Conservation (phyloP, 2,329 filamentous ascomycete species). For the Rhinocladiella similis region DNA sequence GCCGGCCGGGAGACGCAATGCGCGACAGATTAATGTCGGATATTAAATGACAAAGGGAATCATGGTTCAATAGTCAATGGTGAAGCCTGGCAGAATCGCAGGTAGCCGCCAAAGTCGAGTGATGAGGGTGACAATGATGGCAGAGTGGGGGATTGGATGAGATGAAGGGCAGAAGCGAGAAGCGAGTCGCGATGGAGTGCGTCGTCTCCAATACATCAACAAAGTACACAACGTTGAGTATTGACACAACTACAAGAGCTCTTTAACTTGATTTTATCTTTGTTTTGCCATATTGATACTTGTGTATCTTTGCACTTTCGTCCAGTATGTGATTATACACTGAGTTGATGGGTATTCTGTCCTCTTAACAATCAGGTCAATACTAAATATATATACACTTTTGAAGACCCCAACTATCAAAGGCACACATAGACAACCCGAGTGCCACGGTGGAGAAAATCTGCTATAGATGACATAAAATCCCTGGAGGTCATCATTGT, state of each 20-base stretch:
- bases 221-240: too few relatives aligned
- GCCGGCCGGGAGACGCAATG: neutral
- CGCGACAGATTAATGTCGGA: neutral
- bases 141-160: neutral
- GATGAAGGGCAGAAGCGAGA: neutral
- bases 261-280: neutral
- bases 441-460: neutral
- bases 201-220: too few relatives aligned
- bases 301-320: neutral
- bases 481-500: neutral
- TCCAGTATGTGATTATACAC: conserved; percentile 2
- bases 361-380: conserved; percentile 1
- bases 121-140: conserved; percentile 1
- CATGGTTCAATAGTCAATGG: neutral
- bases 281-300: neutral
- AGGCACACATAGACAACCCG: neutral
- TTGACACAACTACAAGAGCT: neutral
- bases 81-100: neutral
- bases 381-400: conserved; percentile 11
- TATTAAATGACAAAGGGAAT: neutral
- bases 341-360: conserved; percentile 13
- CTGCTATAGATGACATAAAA: neutral
- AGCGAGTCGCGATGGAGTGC: too few relatives aligned
- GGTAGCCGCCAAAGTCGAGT: conserved; percentile 2
- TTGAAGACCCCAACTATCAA: neutral